A percentile compares a stretch with the other conserved stretches of the same genome.
These are phyloP conservation scores for Termitomyces sp. DNA, from an alignment of 768 basidiomycete species.

Conservation along the genomic window DNA sequence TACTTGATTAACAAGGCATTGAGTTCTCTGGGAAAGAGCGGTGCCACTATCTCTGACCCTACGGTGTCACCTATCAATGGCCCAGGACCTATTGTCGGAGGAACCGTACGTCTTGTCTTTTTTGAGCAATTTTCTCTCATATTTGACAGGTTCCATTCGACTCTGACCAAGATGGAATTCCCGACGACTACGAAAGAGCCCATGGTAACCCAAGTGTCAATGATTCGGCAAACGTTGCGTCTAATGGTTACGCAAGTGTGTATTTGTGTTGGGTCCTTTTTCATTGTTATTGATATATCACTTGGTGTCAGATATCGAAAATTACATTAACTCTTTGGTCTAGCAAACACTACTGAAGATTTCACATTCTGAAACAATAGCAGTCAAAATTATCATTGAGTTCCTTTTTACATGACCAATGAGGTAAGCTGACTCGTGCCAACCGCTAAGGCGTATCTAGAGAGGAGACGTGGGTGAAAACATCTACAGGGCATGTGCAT, in stretches of 20 bases:
- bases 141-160: slow-evolving; percentile 19
- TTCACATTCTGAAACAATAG: no score
- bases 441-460: no score
- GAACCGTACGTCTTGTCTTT: slow-evolving; percentile 18
- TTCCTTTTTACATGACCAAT: no score
- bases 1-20: slow-evolving; percentile 28
- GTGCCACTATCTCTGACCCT: slow-evolving; percentile 24
- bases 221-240: slow-evolving; percentile 24
- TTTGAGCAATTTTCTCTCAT: no score
- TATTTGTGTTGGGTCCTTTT: neutral
- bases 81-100: slow-evolving; percentile 24
- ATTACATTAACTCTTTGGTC: slow-evolving; percentile 29
- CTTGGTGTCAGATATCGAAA: slow-evolving; percentile 25
- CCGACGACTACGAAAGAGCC: slow-evolving; percentile 25
- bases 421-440: no score
- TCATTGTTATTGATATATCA: neutral
- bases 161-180: slow-evolving; percentile 27
- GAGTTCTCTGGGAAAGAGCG: slow-evolving; percentile 25
- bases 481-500: no score
- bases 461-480: no score
- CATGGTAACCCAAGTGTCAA: slow-evolving; percentile 25
- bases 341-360: neutral
- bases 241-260: slow-evolving; percentile 30
- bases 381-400: no score
- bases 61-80: slow-evolving; percentile 23